Conservation (phyloP, 2,329 filamentous ascomycete genomes). For the Eurotiales sp. region DNA sequence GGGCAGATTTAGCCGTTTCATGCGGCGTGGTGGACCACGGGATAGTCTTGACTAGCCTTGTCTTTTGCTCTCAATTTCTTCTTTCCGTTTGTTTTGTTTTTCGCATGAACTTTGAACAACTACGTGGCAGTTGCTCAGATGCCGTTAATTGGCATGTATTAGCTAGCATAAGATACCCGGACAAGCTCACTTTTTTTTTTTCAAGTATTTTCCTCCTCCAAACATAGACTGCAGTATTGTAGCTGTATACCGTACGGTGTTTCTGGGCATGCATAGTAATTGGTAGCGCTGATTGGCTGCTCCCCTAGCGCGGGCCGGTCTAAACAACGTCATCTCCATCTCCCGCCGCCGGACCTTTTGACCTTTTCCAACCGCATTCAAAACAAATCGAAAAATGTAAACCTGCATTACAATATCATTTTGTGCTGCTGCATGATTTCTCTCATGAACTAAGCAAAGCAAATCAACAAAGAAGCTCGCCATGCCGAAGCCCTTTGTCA, state of each 20-base stretch:
- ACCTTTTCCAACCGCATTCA: neutral
- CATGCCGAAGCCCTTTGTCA: too few relatives aligned
- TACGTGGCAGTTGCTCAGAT: neutral
- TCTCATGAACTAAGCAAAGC: too few relatives aligned
- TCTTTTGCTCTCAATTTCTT: neutral
- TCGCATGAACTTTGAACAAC: neutral
- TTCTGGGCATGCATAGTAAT: conserved; percentile 6
- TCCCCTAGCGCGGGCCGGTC: neutral
- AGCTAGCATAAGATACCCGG: conserved; percentile 6
- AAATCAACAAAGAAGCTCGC: too few relatives aligned
- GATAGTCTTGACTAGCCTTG: conserved; percentile 50
- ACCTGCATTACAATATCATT: too few relatives aligned
- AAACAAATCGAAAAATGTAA: too few relatives aligned
- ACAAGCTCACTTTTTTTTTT: too few relatives aligned
- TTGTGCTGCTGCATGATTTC: too few relatives aligned
- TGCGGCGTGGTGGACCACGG: conserved; percentile 41
- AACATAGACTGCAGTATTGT: too few relatives aligned
- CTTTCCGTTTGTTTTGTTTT: neutral
- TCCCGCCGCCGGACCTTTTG: neutral
- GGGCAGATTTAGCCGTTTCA: conserved; percentile 36
- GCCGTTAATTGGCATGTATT: neutral
- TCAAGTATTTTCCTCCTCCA: too few relatives aligned
- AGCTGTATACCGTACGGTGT: too few relatives aligned
- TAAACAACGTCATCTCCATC: conserved; percentile 5
- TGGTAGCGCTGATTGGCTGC: conserved; percentile 1